Conservation (phyloP, 192 early-diverging fungal genomes). For the Obelidium mucronatum region DNA sequence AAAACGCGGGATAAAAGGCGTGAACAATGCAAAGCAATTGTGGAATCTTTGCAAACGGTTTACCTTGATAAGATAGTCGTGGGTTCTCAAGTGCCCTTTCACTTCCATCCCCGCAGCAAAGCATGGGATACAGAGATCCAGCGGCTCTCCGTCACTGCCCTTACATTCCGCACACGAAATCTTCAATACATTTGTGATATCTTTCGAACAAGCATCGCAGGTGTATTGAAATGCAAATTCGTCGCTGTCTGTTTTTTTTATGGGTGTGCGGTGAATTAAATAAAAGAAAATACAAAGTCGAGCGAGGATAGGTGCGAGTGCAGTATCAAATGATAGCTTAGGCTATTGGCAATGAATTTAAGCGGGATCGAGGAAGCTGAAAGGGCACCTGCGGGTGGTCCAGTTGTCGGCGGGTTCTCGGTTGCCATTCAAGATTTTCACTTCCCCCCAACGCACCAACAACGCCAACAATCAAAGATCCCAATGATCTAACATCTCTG, state of each 20-base stretch:
- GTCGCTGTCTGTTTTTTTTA: constrained; percentile 27
- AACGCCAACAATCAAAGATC: too few species aligned
- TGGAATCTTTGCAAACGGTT: constrained; percentile 16
- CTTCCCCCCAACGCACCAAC: background rate
- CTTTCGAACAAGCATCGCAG: constrained; percentile 91
- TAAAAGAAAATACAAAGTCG: background rate
- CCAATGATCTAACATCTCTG: too few species aligned
- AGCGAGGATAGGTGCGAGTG: background rate
- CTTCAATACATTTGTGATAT: constrained; percentile 88
- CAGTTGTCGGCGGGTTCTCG: background rate
- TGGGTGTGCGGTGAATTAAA: background rate
- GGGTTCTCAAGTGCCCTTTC: constrained; percentile 80
- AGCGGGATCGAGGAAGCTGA: too few species aligned
- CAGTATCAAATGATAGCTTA: background rate
- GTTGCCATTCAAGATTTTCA: background rate
- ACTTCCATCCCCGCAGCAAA: constrained; percentile 87
- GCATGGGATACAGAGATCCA: constrained; percentile 95
- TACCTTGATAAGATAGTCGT: constrained; percentile 91
- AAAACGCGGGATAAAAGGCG: background rate
- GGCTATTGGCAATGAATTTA: too few species aligned
- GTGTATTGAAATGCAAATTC: constrained; percentile 57
- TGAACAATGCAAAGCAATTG: background rate
- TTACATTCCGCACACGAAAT: constrained; percentile 73
- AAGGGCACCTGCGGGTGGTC: background rate
- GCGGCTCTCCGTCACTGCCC: constrained; percentile 61